phyloP scores from a whole-genome alignment of 352 stramenopile species.

The Pythium oligandrum region DNA sequence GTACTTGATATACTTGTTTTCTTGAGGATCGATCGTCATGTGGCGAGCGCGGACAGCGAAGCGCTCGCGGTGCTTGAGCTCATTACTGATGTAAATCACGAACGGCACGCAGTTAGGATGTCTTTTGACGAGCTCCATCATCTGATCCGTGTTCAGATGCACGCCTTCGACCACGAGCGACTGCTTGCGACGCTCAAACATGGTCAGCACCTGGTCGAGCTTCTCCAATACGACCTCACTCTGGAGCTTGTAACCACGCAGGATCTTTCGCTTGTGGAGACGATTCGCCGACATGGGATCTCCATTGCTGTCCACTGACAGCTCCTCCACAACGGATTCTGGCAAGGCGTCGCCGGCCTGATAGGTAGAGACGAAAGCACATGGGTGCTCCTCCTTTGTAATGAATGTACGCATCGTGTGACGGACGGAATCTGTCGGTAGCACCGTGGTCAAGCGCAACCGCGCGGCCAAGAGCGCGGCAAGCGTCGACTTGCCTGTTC shows the following conservation, averaged over 20 bases:
- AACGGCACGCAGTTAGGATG: conserved; percentile 85
- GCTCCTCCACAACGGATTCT: conserved; percentile 41
- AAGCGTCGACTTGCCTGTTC: conserved; percentile 84
- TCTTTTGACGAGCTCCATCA: conserved; percentile 69
- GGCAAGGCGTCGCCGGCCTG: conserved; percentile 77
- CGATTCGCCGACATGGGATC: conserved; percentile 54
- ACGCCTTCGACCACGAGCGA: conserved; percentile 85
- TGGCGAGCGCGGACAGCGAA: conserved; percentile 80
- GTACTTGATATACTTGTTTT: conserved; percentile 90
- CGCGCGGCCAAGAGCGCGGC: conserved; percentile 69
- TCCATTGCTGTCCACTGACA: conserved; percentile 10
- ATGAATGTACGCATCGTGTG: conserved; percentile 80
- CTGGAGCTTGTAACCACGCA: conserved; percentile 82
- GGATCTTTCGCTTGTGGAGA: conserved; percentile 76
- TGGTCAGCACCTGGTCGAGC: conserved; percentile 75
- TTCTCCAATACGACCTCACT: conserved; percentile 80
- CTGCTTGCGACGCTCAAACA: conserved; percentile 80
- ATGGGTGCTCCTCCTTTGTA: conserved; percentile 74
- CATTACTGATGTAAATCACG: conserved; percentile 88
- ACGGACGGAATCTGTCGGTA: conserved; percentile 83
- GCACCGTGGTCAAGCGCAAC: conserved; percentile 75
- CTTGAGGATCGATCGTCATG: conserved; percentile 86
- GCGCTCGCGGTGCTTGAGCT: conserved; percentile 82
- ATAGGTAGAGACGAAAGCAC: conserved; percentile 84
- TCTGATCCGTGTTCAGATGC: conserved; percentile 80